Percentiles rank a stretch among this genome's conserved stretches.
Evolutionary conservation across 345 rosid species (phyloP).

Genomic region (Syzygium aqueum): DNA sequence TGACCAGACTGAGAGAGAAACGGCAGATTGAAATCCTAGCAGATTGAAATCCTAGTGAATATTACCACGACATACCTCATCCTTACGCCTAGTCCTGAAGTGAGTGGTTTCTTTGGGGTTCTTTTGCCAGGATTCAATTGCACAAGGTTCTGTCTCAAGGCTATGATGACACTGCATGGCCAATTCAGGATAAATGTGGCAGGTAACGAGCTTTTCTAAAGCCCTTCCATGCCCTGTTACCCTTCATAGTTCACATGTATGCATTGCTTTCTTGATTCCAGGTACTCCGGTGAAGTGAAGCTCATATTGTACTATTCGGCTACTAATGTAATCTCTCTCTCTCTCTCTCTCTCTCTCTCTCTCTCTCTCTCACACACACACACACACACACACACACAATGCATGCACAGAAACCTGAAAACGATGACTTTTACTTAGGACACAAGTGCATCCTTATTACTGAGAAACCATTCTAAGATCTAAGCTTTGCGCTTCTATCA

Average conservation of each 20-base stretch:
- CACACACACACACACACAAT: rapidly evolving
- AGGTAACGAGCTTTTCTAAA: constrained; percentile 30
- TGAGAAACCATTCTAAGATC: background rate
- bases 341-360: background rate
- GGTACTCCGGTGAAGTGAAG: constrained; percentile 73
- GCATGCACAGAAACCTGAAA: background rate
- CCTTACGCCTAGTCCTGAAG: background rate
- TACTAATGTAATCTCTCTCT: constrained; percentile 33
- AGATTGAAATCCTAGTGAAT: background rate
- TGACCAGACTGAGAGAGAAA: background rate
- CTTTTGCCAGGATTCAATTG: constrained; percentile 50
- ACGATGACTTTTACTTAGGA: background rate
- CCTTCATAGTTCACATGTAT: background rate
- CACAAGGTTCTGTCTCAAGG: constrained; percentile 71
- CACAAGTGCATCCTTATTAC: background rate
- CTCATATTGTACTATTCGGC: constrained; percentile 53
- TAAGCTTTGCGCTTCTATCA: background rate
- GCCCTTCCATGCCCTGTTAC: background rate
- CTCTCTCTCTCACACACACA: background rate
- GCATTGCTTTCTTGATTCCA: constrained; percentile 17
- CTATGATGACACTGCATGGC: constrained; percentile 66
- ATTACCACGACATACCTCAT: background rate
- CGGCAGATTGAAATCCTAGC: background rate
- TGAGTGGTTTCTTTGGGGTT: background rate
- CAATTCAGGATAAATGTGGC: constrained; percentile 73